Percentiles rank a stretch among this genome's conserved stretches.
Evolutionary conservation across 2,329 filamentous ascomycete genomes (phyloP).

Genomic region (Aureobasidium leucospermi): DNA sequence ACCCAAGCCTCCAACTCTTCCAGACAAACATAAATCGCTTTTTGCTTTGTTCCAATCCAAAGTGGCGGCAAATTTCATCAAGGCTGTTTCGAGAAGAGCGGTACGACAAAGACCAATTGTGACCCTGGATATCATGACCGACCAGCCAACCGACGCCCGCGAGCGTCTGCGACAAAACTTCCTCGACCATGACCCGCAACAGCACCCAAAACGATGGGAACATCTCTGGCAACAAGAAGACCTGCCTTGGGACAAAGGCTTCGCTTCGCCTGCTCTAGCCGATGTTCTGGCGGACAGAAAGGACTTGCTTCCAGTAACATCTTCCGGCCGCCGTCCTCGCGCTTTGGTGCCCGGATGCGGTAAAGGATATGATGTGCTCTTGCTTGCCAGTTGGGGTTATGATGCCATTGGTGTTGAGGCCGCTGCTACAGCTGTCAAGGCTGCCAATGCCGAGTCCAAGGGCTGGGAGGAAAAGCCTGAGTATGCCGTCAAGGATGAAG

Average conservation of each 20-base stretch:
- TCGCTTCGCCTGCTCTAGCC: constrained; percentile 51
- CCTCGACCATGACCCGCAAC: constrained; percentile 15
- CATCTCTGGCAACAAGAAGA: constrained; percentile 48
- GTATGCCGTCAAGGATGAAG: constrained; percentile 36
- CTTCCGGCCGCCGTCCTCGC: constrained; percentile 34
- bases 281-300: constrained; percentile 38
- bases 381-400: constrained; percentile 68
- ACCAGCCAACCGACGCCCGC: constrained; percentile 18
- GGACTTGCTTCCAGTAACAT: constrained; percentile 20
- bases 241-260: constrained; percentile 54
- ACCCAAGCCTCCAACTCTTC: background rate
- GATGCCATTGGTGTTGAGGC: constrained; percentile 70
- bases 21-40: background rate
- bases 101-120: background rate
- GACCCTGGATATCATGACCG: constrained; percentile 1
- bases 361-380: constrained; percentile 69
- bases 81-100: background rate
- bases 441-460: constrained; percentile 40
- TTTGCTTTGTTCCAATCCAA: background rate
- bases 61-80: background rate
- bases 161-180: constrained; percentile 23
- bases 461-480: constrained; percentile 28
- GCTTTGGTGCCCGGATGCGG: constrained; percentile 79
- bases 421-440: constrained; percentile 43
- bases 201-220: constrained; percentile 45